phyloP scores from a whole-genome alignment of 108 stramenopile genomes.

The Nitzschia sp. region DNA sequence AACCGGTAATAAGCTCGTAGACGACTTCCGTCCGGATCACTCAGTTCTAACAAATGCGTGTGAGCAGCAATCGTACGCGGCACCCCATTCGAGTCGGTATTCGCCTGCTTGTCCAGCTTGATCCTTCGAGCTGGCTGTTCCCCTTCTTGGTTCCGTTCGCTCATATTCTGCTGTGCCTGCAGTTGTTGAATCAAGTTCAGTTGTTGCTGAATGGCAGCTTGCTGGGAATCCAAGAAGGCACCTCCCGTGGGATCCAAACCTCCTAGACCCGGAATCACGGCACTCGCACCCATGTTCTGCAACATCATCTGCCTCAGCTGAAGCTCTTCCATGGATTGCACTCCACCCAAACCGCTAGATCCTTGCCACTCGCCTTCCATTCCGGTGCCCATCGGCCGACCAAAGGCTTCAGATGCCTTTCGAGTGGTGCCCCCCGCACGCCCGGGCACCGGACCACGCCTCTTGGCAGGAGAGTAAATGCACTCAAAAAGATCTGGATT shows the following conservation, averaged over 20 bases:
- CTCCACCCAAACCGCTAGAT: neutral
- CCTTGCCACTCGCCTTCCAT: constrained; percentile 22
- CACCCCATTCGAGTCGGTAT: constrained; percentile 37
- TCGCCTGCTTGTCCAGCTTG: constrained; percentile 29
- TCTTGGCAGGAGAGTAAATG: constrained; percentile 77
- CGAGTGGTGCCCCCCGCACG: constrained; percentile 35
- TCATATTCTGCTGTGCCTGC: constrained; percentile 51
- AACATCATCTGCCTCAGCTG: constrained; percentile 45
- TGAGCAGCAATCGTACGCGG: constrained; percentile 57
- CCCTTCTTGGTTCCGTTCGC: constrained; percentile 26
- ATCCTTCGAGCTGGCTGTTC: constrained; percentile 40
- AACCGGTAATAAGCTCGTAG: constrained; percentile 74
- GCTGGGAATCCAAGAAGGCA: constrained; percentile 23
- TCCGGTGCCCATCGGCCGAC: constrained; percentile 10
- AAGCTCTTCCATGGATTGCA: constrained; percentile 38
- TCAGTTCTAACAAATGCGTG: constrained; percentile 60
- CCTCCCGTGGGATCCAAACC: constrained; percentile 30
- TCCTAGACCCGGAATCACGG: constrained; percentile 4
- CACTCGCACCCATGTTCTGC: constrained; percentile 29
- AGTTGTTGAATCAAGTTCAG: constrained; percentile 49
- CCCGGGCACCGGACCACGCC: constrained; percentile 82
- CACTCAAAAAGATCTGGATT: constrained; percentile 54
- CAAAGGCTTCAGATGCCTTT: constrained; percentile 41
- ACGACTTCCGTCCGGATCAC: constrained; percentile 61
- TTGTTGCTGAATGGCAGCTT: constrained; percentile 48